Percentiles rank a stretch among this genome's conserved stretches.
Conservation (phyloP, 139 green algal genomes). For the Chlamydomonas asymmetrica region DNA sequence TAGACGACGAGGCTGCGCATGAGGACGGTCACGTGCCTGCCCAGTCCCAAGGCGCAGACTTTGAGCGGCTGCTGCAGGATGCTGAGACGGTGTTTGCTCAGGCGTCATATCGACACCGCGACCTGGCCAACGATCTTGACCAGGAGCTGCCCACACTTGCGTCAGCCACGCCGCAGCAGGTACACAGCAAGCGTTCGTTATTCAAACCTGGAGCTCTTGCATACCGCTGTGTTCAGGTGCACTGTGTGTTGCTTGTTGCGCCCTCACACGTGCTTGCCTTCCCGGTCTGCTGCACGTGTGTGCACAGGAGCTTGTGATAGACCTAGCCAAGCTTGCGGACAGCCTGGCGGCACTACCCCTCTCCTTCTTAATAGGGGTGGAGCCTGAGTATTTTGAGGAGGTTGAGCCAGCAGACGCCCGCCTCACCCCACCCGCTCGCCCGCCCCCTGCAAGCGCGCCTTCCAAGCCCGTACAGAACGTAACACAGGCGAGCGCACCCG, state of each 20-base stretch:
- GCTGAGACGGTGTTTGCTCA: conserved; percentile 33
- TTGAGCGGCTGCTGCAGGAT: conserved; percentile 32
- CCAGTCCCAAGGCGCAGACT: conserved; percentile 35
- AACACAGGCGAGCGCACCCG: too few relatives aligned
- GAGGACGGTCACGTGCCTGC: conserved; percentile 2
- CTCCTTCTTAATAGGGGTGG: conserved; percentile 12
- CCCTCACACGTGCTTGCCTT: not conserved
- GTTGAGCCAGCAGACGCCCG: not conserved
- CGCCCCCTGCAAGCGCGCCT: too few relatives aligned
- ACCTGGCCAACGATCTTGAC: conserved; percentile 1
- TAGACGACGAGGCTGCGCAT: conserved; percentile 17
- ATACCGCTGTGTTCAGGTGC: not conserved
- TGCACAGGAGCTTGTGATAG: conserved; percentile 8
- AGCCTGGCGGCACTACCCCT: conserved; percentile 18
- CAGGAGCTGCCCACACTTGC: conserved; percentile 13
- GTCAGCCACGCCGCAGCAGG: conserved; percentile 8
- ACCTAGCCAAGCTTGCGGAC: conserved; percentile 8
- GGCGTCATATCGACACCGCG: conserved; percentile 26
- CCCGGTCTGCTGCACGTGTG: not conserved
- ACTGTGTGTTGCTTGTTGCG: not conserved
- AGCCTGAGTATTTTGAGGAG: conserved; percentile 15
- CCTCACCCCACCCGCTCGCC: too few relatives aligned
- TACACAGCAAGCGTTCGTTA: not conserved
- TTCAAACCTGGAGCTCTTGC: not conserved
- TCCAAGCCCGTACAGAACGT: too few relatives aligned